phyloP scores from a whole-genome alignment of 1,284 basidiomycete species.

The Bjerkandera adusta region DNA sequence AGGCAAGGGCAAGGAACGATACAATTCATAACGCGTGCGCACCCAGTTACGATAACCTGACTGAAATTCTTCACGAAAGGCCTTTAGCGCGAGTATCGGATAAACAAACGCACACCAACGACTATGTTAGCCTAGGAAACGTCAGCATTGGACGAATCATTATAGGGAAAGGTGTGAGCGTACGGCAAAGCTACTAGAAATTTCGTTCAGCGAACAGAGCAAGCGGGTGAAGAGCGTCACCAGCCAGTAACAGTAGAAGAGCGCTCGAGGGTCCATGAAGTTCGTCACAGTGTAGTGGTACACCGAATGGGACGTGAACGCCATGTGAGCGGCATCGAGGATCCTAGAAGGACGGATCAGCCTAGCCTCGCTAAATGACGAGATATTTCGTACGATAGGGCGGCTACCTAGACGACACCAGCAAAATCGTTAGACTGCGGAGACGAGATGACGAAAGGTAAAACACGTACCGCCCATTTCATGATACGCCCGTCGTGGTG shows the following conservation, averaged over 20 bases:
- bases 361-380: neutral
- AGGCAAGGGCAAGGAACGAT: no score
- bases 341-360: neutral
- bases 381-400: neutral
- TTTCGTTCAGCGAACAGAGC: no score
- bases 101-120: no score
- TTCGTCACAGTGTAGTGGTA: slow-evolving; percentile 13
- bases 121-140: no score
- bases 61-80: neutral
- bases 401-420: neutral
- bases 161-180: no score
- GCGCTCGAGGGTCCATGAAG: slow-evolving; percentile 10
- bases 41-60: slow-evolving; percentile 1
- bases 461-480: slow-evolving; percentile 1
- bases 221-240: neutral
- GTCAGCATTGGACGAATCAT: no score
- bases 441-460: neutral
- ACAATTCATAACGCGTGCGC: no score
- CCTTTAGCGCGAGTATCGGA: slow-evolving; percentile 9
- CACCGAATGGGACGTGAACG: slow-evolving; percentile 9
- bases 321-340: neutral
- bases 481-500: neutral
- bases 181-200: no score
- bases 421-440: neutral
- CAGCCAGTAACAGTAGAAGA: slow-evolving; percentile 8